These are phyloP conservation scores for Septoria petroselini DNA, from an alignment of 2,329 filamentous ascomycete genomes.

Conservation along the genomic window DNA sequence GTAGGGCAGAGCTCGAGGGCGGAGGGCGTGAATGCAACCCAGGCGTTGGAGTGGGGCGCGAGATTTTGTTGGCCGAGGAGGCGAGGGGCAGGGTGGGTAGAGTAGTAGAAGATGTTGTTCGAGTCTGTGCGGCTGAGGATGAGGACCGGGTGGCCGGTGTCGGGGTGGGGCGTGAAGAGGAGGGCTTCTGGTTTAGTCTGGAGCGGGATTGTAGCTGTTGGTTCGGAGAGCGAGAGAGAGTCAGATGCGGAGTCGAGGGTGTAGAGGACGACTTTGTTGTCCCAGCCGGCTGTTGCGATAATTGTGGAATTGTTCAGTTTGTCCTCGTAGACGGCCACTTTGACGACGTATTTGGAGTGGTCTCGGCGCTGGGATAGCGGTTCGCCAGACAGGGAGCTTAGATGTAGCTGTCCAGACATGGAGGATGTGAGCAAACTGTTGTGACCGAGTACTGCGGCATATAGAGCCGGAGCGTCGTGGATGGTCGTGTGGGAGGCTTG, in stretches of 20 bases:
- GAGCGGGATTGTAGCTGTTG: constrained; percentile 44
- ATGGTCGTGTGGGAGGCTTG: constrained; percentile 41
- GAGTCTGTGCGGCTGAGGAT: constrained; percentile 57
- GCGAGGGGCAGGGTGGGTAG: constrained; percentile 33
- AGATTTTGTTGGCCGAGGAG: constrained; percentile 59
- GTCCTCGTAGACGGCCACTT: constrained; percentile 44
- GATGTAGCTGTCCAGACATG: constrained; percentile 58
- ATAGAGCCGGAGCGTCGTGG: constrained; percentile 55
- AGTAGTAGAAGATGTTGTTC: constrained; percentile 58
- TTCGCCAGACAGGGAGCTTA: constrained; percentile 45
- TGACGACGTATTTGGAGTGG: constrained; percentile 59
- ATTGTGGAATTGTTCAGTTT: constrained; percentile 31
- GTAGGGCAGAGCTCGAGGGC: constrained; percentile 55
- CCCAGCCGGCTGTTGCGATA: constrained; percentile 61
- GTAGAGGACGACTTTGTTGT: constrained; percentile 56
- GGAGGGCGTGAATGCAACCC: constrained; percentile 61
- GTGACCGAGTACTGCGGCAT: constrained; percentile 45
- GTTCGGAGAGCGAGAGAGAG: constrained; percentile 38
- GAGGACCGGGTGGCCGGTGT: constrained; percentile 48
- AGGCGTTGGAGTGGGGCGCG: constrained; percentile 61
- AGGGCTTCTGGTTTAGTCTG: constrained; percentile 58
- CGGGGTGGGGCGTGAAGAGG: constrained; percentile 52
- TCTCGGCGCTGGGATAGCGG: constrained; percentile 52
- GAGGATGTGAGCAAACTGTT: constrained; percentile 52
- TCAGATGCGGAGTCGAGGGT: constrained; percentile 6